Evolutionary conservation across 345 rosid species (phyloP), one percentile per base, ranked within the genome.

Genomic region (Dipteronia dyeriana): DNA sequence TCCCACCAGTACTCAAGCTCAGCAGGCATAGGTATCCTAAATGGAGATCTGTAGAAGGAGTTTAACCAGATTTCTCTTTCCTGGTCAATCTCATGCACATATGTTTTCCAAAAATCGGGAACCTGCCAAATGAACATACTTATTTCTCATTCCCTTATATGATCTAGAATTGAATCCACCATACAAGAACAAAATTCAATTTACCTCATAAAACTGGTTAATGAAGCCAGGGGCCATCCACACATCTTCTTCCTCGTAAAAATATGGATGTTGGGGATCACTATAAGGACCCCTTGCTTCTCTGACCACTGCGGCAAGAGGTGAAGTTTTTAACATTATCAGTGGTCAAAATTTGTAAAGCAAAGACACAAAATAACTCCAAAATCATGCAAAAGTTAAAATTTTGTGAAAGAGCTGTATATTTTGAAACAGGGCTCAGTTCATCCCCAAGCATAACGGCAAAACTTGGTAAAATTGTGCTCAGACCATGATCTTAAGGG

Each of bases 221-320:
- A 91, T 86, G 84, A 95, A 95, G 76, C 98, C 98, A 0, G 98
- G 98, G 5, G 97, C 98, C 98, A 93, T 95, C 98, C 98, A 95
- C 76, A 84, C 97, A 75, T 94, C 97, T 74, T 95, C 98, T 61
- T 88, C 97, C 84, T 95, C 98, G 47, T 92, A 95, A 64, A 95
- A 88, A 65, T 94, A 91, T 45, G 97, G 90, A 85, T 94, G 98
- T 62, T 92, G 95, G 79, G 98, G 98, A 86, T 95, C 97, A 70
- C 78, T 84, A 76, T 91, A 95, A 31, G 97, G 98, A 45, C 98
- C 97, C 78, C 92, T 84, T 75, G 90, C 89, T 86, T 95, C 98
- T 85, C 98, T 92, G 75, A 92, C 91, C 98, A 95, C 97, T 94
- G 86, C 74, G 72, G 68, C 71, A 65, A 62, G 56, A 43, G 26